Conservation (phyloP, 169 alveolate species). For the Cryptosporidium parvum region DNA sequence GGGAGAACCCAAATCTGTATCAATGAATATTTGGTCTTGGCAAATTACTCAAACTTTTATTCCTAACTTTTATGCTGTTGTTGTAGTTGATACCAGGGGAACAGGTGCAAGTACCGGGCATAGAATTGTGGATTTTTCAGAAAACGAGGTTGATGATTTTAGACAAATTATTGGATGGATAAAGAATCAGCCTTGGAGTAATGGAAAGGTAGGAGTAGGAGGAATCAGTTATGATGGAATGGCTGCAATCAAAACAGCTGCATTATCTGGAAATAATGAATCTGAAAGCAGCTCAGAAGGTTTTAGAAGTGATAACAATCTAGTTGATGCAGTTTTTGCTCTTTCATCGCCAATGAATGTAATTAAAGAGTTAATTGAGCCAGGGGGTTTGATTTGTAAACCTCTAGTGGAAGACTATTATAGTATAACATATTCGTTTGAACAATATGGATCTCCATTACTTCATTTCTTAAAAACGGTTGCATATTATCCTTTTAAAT, state of each 20-base stretch:
- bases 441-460: constrained; percentile 78
- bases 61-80: constrained; percentile 80
- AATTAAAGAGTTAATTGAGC: constrained; percentile 79
- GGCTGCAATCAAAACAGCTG: constrained; percentile 80
- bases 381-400: constrained; percentile 80
- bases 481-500: constrained; percentile 76
- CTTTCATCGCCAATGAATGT: constrained; percentile 79
- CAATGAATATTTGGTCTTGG: constrained; percentile 81
- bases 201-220: constrained; percentile 79
- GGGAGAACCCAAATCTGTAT: constrained; percentile 78
- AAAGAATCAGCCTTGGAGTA: constrained; percentile 78
- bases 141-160: constrained; percentile 77
- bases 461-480: constrained; percentile 76
- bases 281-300: not conserved
- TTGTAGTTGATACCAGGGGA: constrained; percentile 82
- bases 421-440: constrained; percentile 79
- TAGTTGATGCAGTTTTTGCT: constrained; percentile 75
- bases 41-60: constrained; percentile 78
- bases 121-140: constrained; percentile 79
- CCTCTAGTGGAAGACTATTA: constrained; percentile 80
- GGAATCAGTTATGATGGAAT: constrained; percentile 83
- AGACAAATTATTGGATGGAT: constrained; percentile 77
- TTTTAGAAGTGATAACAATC: constrained; percentile 30
- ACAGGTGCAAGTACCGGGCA: constrained; percentile 83
- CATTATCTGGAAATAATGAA: constrained; percentile 43